Evolutionary conservation across 1,284 basidiomycete genomes (phyloP).

Genomic region (Ustilago bromivora): DNA sequence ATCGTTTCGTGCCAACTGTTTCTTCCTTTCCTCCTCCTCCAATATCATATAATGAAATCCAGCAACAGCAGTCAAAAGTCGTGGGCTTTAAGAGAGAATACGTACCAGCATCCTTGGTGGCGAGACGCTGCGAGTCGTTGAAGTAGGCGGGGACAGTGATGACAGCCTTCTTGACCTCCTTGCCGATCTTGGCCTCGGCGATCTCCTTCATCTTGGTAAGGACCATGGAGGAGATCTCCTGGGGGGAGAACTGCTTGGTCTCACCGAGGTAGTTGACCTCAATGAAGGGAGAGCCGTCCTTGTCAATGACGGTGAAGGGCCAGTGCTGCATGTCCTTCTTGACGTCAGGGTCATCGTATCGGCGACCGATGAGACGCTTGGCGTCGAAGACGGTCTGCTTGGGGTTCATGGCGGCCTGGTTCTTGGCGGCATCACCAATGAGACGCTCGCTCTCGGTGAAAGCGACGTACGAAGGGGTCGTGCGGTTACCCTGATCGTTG

Average conservation of each 20-base stretch:
- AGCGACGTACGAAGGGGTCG: constrained; percentile 98
- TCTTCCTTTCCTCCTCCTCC: not conserved
- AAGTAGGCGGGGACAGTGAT: constrained; percentile 80
- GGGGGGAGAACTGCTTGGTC: constrained; percentile 76
- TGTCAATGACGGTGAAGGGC: constrained; percentile 76
- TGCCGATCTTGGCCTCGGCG: constrained; percentile 77
- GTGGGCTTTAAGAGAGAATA: constrained; percentile 15
- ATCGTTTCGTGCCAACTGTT: not conserved
- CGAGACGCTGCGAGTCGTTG: constrained; percentile 78
- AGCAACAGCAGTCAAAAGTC: constrained; percentile 8
- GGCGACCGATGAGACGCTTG: constrained; percentile 91
- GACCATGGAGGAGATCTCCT: constrained; percentile 96
- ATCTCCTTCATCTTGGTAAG: constrained; percentile 96
- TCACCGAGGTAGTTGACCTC: constrained; percentile 75
- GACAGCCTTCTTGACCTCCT: constrained; percentile 77
- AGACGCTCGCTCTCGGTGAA: constrained; percentile 97
- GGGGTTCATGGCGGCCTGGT: constrained; percentile 89
- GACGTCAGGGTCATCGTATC: constrained; percentile 81
- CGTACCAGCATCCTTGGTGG: constrained; percentile 73
- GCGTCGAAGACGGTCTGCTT: constrained; percentile 76
- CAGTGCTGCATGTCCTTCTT: constrained; percentile 81
- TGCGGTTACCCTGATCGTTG: constrained; percentile 86
- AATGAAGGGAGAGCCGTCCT: constrained; percentile 75
- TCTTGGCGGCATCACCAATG: constrained; percentile 83
- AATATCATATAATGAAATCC: not conserved